Evolutionary conservation across 768 basidiomycete species (phyloP), one percentile per base, ranked within the genome.

Genomic region (Mycena belliarum): DNA sequence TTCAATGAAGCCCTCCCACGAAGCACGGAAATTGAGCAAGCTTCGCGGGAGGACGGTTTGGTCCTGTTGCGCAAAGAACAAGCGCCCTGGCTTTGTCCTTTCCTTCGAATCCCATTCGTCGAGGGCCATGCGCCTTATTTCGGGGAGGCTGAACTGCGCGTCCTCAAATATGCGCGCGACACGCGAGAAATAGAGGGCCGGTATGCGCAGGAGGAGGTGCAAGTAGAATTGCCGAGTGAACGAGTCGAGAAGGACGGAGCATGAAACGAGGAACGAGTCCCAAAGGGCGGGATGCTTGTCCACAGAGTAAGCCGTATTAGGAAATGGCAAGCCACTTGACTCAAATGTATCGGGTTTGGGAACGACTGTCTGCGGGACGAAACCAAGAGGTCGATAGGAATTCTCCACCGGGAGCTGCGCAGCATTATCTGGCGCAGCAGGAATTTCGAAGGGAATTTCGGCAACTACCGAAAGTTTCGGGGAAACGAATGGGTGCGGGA

Each of bases 1-100:
- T 43, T 83, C 82, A 12, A 86, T 73, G 58, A 86, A 83, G 1
- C 59, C 63, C 68, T 85, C 84, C 83, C 85, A 85, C 1, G 76
- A 78, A 12, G 70, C 65, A 59, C 80, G 81, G 68, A 85, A 85
- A 33, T 78, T 68, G 10, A 77, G 63, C 26, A 84, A 65, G 21
- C 80, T 76, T 1, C 77, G 80, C 11, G 81, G 76, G 15, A 79
- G 79, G 7, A 70, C 69, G 16, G 73, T 42, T 14, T 8, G 18
- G 16, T 60, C 54, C 21, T 37, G 49, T 16, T 56, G 55, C 11
- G 29, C 24, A n/a, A 41, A n/a, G 25, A 50, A 50, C n/a, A 28
- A 8, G 16, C 16, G 16, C 24, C 14, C 24, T 15, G 15, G n/a
- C 9, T 15, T 44, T 44, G 24, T 5, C 7, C 21, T 20, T 21